These are phyloP conservation scores for Desmodesmus armatus DNA, from an alignment of 139 green algal genomes.

Conservation along the genomic window DNA sequence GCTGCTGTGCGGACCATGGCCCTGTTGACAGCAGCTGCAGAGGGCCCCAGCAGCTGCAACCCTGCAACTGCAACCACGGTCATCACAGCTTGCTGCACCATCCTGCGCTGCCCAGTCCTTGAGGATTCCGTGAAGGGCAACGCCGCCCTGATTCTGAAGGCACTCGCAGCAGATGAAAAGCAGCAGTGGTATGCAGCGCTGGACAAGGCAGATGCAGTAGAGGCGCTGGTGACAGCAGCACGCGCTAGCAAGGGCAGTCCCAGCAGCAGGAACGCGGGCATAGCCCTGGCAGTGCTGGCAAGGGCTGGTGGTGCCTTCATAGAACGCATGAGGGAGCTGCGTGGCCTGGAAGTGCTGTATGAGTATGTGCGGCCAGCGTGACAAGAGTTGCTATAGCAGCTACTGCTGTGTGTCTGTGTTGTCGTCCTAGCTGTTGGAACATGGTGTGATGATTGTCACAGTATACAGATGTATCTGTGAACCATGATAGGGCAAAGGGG, in stretches of 20 bases:
- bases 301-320: slow-evolving; percentile 54
- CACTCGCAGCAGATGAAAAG: slow-evolving; percentile 47
- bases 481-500: no score
- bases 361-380: slow-evolving; percentile 54
- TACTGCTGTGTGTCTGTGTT: no score
- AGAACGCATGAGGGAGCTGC: slow-evolving; percentile 64
- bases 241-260: slow-evolving; percentile 54
- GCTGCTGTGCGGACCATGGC: slow-evolving; percentile 45
- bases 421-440: no score
- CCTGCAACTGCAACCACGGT: neutral
- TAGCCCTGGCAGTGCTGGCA: slow-evolving; percentile 69
- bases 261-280: slow-evolving; percentile 71
- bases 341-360: slow-evolving; percentile 82
- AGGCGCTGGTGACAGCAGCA: slow-evolving; percentile 58
- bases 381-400: no score
- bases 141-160: slow-evolving; percentile 35
- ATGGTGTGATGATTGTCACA: no score
- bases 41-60: neutral
- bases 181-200: slow-evolving; percentile 7
- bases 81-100: neutral
- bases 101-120: neutral
- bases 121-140: slow-evolving; percentile 58
- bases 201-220: slow-evolving; percentile 48
- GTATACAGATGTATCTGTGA: no score
- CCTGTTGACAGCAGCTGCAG: slow-evolving; percentile 22